Evolutionary conservation across 1,284 basidiomycete species (phyloP), one percentile per base, ranked within the genome.

Genomic region (Ustilago crameri): DNA sequence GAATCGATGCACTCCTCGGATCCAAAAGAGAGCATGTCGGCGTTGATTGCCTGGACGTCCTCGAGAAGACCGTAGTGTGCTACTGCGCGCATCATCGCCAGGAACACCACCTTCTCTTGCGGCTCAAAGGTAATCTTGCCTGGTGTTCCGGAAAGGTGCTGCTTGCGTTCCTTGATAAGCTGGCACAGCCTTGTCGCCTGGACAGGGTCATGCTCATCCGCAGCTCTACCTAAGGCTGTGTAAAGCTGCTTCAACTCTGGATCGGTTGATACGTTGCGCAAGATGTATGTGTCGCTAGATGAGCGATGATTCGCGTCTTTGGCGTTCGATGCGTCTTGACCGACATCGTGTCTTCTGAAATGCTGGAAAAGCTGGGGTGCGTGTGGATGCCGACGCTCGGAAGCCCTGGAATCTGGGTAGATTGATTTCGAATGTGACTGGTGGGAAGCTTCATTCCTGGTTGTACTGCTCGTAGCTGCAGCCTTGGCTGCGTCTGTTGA

Each of bases 21-120:
- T 3, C 61, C 51, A 20, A 54, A 65, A 3, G 49, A 23, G 14
- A 68, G 50, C 69, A 77, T 75, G 51, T 80, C 76, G 23, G 56
- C 52, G 9, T 71, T 26, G n/a, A 74, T 37, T 5, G 48, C 64
- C n/a, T 54, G 35, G 0, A 50, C 56, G 20, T 78, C 74, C 26
- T 61, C 43, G 3, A 68, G 41, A 15, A 66, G 34, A 0, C 70
- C 76, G 9, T 72, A 62, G 24, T 54, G 40, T 3, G 63, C 66
- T 14, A 78, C 53, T 7, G 61, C 50, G 27, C 61, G 64, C 56
- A 73, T 63, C 23, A 68, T 24, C 0, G 61, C 53, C 5, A 64
- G 45, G 22, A 68, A 73, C 15, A 73, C 69, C 15, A 55, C 51
- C 20, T 53, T 62, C 24, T 71, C 68, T 12, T 58, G 20, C 2